phyloP scores from a whole-genome alignment of 805 yeast species.

The Candida nonsorbophila region DNA sequence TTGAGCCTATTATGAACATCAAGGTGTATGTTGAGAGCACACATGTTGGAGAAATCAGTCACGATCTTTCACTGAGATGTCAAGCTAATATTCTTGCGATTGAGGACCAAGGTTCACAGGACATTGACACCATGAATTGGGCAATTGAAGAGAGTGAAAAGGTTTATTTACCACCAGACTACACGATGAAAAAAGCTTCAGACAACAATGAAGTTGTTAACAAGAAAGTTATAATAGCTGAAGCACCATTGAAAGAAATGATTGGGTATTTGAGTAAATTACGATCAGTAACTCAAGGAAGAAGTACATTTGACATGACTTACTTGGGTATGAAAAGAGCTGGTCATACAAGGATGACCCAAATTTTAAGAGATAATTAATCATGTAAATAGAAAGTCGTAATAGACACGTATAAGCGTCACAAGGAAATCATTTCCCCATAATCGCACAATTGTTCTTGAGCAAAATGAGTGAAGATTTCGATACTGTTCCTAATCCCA shows the following conservation, averaged over 20 bases:
- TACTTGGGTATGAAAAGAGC: conserved; percentile 70
- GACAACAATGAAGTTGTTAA: conserved; percentile 16
- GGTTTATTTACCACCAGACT: conserved; percentile 73
- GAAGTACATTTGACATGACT: conserved; percentile 78
- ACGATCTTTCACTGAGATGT: conserved; percentile 75
- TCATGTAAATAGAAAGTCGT: conserved; percentile 1
- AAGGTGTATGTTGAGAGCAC: conserved; percentile 61
- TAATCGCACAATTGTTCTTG: neutral
- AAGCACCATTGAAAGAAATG: conserved; percentile 85
- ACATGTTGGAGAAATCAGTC: conserved; percentile 76
- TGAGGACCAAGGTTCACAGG: conserved; percentile 51
- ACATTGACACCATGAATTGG: conserved; percentile 35
- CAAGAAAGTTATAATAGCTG: conserved; percentile 64
- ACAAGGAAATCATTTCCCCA: neutral
- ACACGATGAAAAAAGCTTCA: conserved; percentile 40
- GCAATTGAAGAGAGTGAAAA: conserved; percentile 53
- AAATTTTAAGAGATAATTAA: neutral
- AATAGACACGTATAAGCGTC: too few species aligned
- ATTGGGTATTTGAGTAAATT: conserved; percentile 77
- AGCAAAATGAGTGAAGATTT: too few species aligned
- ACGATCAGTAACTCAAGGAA: conserved; percentile 83
- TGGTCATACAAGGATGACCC: conserved; percentile 38
- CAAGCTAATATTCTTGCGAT: conserved; percentile 70
- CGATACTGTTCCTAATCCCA: too few species aligned
- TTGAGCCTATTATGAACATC: conserved; percentile 88